Evolutionary conservation across 352 stramenopile genomes (phyloP).

Genomic region (Pythium diclinum): DNA sequence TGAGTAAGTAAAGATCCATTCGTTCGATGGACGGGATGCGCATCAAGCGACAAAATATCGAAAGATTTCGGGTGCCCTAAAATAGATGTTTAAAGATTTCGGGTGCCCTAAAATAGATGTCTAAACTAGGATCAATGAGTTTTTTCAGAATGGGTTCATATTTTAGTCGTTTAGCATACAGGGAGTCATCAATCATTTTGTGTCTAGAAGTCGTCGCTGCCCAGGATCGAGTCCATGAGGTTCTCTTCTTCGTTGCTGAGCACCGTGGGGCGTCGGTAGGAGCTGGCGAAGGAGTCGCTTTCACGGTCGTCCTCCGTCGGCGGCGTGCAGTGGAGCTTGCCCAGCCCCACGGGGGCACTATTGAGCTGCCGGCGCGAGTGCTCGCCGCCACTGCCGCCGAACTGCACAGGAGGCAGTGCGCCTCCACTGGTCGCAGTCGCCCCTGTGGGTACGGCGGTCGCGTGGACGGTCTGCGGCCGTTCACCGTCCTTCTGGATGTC

Average conservation of each 20-base stretch:
- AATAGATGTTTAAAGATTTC: background rate
- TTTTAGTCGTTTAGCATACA: constrained; percentile 2
- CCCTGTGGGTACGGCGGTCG: constrained; percentile 16
- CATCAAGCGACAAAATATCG: constrained; percentile 13
- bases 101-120: background rate
- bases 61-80: constrained; percentile 1
- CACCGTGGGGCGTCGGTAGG: constrained; percentile 31
- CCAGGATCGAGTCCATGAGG: constrained; percentile 79
- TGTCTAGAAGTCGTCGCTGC: constrained; percentile 30
- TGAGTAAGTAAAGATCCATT: too few relatives aligned
- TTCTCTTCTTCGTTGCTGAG: constrained; percentile 82
- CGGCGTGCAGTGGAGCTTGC: constrained; percentile 62
- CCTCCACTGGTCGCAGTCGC: constrained; percentile 1
- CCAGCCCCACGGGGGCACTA: constrained; percentile 65
- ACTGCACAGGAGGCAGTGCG: constrained; percentile 43
- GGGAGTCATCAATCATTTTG: background rate
- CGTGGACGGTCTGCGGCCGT: constrained; percentile 62
- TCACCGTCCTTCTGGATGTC: constrained; percentile 37
- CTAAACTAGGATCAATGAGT: constrained; percentile 3
- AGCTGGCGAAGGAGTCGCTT: constrained; percentile 2
- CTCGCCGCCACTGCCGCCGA: constrained; percentile 30
- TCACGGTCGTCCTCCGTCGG: constrained; percentile 26
- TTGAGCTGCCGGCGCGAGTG: constrained; percentile 55
- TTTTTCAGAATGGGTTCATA: constrained; percentile 1
- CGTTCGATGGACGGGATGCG: constrained; percentile 1